Evolutionary conservation across 352 stramenopile genomes (phyloP).

Genomic region (Paralagenidium karlingii): DNA sequence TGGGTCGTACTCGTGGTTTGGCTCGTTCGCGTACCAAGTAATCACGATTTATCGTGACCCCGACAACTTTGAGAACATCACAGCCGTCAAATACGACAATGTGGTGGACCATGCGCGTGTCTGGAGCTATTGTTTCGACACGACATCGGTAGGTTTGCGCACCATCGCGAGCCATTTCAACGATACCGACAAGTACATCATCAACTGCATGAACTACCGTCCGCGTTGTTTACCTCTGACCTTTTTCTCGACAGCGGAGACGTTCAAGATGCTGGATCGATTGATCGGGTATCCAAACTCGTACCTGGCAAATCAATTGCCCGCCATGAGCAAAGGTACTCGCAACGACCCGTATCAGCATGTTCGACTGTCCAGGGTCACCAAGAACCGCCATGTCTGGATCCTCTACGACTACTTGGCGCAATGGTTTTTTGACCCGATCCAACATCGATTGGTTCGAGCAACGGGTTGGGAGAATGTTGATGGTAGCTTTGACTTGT

Average conservation of each 20-base stretch:
- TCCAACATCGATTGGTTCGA: no score
- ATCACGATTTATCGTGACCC: slow-evolving; percentile 8
- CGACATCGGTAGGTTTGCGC: slow-evolving; percentile 30
- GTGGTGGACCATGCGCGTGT: no score
- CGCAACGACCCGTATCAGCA: no score
- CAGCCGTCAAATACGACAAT: no score
- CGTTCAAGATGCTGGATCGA: slow-evolving; percentile 30
- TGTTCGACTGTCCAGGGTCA: slow-evolving; percentile 24
- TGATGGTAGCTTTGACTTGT: slow-evolving; percentile 29
- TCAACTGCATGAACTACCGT: no score
- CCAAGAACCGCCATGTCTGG: slow-evolving; percentile 35
- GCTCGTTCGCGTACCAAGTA: slow-evolving; percentile 15
- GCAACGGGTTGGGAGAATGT: no score
- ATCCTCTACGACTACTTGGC: slow-evolving; percentile 41
- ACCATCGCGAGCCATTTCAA: no score
- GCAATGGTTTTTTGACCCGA: no score
- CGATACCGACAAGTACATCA: no score
- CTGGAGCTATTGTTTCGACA: slow-evolving; percentile 35
- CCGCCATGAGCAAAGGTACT: slow-evolving; percentile 31
- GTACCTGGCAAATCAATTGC: slow-evolving; percentile 24
- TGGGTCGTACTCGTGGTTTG: slow-evolving; percentile 33
- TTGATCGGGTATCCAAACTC: slow-evolving; percentile 15
- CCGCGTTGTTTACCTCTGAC: no score
- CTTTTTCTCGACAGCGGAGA: no score
- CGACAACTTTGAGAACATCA: no score